Base-by-base conservation (phyloP, 129 eudicot genomes). In the sunflower (Helianthus annuus) region DNA sequence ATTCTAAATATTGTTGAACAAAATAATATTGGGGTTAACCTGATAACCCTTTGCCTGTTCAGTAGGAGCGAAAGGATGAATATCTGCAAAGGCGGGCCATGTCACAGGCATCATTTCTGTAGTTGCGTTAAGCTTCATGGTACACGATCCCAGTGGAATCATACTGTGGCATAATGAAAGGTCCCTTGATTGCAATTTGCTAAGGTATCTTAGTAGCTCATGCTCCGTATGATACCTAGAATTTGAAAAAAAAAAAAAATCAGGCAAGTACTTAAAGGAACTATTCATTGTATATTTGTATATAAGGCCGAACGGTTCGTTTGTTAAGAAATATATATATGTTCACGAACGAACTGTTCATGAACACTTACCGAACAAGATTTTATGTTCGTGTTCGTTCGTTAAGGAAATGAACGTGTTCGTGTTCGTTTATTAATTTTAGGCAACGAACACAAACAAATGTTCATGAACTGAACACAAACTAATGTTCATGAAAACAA, bases 61-160 rank as follows among this genome's bases (percentile, higher is more conserved):
- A 16, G n/a, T 73, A 61, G 99, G 97, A 59, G 97, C 99, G 78
- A 94, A 94, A 65, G 99, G 99, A 78, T 94, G 97, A 76, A 94
- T 79, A 68, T 86, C 80, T 3, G 96, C 77, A 67, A 94, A 90
- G 70, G 83, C 86, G 16, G 97, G 97, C 97, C 96, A 88, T 44
- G 97, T 94, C 32, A 94, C 96, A 0, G 99, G 99, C 96, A 94
- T 94, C 99, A 94, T 94, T 49, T 94, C 99, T 42, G 97, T 88
- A 19, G 99, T 94, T 69, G 99, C 99, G 19, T 94, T 94, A 82
- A 94, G 76, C 90, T 94, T 94, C 99, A 94, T 94, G 7, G 97
- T 94, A 65, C 99, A 94, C 73, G 99, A 94, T 62, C 99, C 99
- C 77, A 94, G 68, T 1, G 99, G 97, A 75, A 94, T 90, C 99